These are phyloP conservation scores for Lithospermum erythrorhizon DNA, from an alignment of 257 asterid species.

Conservation along the genomic window DNA sequence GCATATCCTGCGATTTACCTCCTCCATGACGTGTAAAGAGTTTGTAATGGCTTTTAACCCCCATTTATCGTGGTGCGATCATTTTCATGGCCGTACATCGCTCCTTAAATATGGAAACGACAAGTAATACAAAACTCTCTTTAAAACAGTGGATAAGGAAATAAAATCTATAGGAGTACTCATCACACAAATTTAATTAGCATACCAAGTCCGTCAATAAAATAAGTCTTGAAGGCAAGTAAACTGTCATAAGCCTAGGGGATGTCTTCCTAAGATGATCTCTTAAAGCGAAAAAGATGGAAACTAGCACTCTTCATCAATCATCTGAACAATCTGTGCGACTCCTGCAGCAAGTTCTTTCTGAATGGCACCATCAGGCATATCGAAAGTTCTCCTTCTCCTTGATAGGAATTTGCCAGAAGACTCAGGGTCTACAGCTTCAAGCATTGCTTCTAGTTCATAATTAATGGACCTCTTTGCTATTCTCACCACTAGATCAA, in stretches of 20 bases:
- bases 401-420: constrained; percentile 33
- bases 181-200: too few relatives aligned
- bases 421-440: constrained; percentile 82
- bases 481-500: constrained; percentile 65
- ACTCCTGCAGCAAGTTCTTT: constrained; percentile 90
- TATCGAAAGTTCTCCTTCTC: constrained; percentile 80
- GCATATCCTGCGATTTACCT: too few relatives aligned
- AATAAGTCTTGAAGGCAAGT: too few relatives aligned
- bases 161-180: too few relatives aligned
- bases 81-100: constrained; percentile 10
- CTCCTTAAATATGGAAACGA: neutral
- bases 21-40: too few relatives aligned
- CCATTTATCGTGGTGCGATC: constrained; percentile 9
- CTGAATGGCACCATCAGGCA: constrained; percentile 65
- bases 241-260: too few relatives aligned
- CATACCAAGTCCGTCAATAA: too few relatives aligned
- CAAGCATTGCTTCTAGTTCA: constrained; percentile 95
- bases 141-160: too few relatives aligned
- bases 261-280: too few relatives aligned
- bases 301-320: constrained; percentile 41
- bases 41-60: too few relatives aligned
- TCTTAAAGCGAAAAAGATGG: too few relatives aligned
- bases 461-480: constrained; percentile 71
- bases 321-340: constrained; percentile 76
- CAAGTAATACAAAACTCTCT: too few relatives aligned